A percentile compares a stretch with the other conserved stretches of the same genome.
Conservation (phyloP, 345 rosid species). For the Fremontodendron californicum region DNA sequence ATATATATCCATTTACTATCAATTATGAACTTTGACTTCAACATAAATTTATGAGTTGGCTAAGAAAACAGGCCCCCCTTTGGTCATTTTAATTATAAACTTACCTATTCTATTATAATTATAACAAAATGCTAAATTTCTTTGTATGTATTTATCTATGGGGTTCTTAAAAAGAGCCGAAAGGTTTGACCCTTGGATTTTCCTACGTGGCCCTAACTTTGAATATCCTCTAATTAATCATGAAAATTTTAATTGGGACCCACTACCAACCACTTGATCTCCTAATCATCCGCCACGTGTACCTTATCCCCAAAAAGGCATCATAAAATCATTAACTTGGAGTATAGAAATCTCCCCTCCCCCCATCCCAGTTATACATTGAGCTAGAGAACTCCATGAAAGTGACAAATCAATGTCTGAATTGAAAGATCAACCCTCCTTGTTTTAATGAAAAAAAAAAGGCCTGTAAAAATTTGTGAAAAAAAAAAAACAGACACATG, state of each 20-base stretch:
- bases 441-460: not conserved
- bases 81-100: too few relatives aligned
- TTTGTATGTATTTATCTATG: not conserved
- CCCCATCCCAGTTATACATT: too few relatives aligned
- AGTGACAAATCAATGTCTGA: not conserved
- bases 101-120: not conserved
- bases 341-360: too few relatives aligned
- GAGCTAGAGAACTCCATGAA: not conserved
- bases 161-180: not conserved
- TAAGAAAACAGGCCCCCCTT: too few relatives aligned
- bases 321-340: slow-evolving; percentile 11
- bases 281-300: slow-evolving; percentile 22
- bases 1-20: too few relatives aligned
- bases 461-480: not conserved
- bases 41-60: too few relatives aligned
- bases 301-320: slow-evolving; percentile 4
- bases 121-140: not conserved
- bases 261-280: not conserved
- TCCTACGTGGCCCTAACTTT: not conserved
- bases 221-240: not conserved
- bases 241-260: slow-evolving; percentile 8
- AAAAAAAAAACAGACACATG: not conserved
- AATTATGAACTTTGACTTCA: not conserved
- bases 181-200: not conserved
- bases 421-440: not conserved